phyloP scores from a whole-genome alignment of 2,329 filamentous ascomycete species.

The Sarocladium brachiariae region DNA sequence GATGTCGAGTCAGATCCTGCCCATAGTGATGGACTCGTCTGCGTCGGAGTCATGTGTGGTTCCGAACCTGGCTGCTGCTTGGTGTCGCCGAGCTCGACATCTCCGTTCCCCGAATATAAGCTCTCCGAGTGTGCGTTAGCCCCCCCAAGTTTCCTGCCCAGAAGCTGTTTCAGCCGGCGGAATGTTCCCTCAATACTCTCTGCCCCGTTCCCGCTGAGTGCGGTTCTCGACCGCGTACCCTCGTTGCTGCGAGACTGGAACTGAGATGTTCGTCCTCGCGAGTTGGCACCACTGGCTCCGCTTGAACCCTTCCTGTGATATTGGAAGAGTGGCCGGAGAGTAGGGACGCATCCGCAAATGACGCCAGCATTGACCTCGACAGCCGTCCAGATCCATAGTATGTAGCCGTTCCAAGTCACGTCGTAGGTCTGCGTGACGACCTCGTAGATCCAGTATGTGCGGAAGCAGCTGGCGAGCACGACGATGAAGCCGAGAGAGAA shows the following conservation, averaged over 20 bases:
- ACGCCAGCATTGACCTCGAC: conserved; percentile 35
- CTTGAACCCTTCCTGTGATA: conserved; percentile 7
- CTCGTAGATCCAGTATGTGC: conserved; percentile 29
- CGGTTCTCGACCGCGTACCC: neutral
- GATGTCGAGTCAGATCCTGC: neutral
- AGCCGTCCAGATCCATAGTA: conserved; percentile 36
- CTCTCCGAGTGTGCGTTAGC: neutral
- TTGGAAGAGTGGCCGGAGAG: conserved; percentile 22
- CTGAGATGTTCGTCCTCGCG: neutral
- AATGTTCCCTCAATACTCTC: neutral
- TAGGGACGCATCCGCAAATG: conserved; percentile 32
- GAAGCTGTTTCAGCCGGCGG: neutral
- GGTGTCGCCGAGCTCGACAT: neutral
- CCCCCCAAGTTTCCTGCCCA: neutral
- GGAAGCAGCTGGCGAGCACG: conserved; percentile 28
- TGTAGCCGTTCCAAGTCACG: conserved; percentile 33
- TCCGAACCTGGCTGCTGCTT: neutral
- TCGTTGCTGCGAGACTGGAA: neutral
- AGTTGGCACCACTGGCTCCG: neutral
- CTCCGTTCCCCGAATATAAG: neutral
- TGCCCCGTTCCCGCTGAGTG: neutral
- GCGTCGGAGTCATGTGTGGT: neutral
- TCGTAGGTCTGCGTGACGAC: conserved; percentile 31
- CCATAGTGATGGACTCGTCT: neutral
- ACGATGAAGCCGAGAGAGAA: conserved; percentile 31